phyloP scores from a whole-genome alignment of 1,284 basidiomycete species.

The Puccinia triticina region DNA sequence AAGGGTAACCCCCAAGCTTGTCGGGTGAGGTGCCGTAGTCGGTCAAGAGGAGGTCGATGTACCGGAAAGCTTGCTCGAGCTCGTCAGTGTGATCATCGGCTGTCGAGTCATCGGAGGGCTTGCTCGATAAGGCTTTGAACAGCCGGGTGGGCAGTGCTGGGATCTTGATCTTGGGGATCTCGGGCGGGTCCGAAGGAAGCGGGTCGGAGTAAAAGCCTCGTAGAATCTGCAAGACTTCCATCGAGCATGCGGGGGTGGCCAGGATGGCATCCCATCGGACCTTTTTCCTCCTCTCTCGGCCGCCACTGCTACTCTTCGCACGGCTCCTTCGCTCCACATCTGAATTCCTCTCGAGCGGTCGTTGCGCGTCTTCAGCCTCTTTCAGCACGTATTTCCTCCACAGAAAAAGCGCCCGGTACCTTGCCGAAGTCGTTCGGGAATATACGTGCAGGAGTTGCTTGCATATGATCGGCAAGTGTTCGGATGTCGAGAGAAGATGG shows the following conservation, averaged over 20 bases:
- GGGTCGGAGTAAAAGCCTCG: conserved; percentile 13
- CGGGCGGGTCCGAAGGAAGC: background rate
- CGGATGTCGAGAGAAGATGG: conserved; percentile 38
- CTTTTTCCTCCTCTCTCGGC: conserved; percentile 3
- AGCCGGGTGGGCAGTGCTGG: conserved; percentile 30
- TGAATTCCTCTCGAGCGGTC: background rate
- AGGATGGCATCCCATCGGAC: conserved; percentile 24
- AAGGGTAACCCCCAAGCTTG: conserved; percentile 38
- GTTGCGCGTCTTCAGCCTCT: background rate
- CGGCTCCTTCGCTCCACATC: background rate
- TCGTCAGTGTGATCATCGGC: background rate
- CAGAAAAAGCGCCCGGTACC: conserved; percentile 35
- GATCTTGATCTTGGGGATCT: background rate
- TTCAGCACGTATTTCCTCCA: conserved; percentile 38
- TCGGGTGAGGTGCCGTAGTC: conserved; percentile 36
- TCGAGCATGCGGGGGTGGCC: conserved; percentile 30
- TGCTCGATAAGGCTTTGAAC: conserved; percentile 25
- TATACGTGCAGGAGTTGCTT: conserved; percentile 14
- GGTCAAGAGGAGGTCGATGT: conserved; percentile 21
- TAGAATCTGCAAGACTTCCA: conserved; percentile 33
- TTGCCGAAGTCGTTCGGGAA: background rate
- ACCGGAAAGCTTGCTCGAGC: conserved; percentile 23
- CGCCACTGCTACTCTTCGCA: background rate
- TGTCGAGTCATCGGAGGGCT: background rate
- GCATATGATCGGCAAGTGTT: conserved; percentile 27